Evolutionary conservation across 371 early-diverging fungal species (phyloP), one percentile per base, ranked within the genome.

Genomic region (Rhizopus stolonifer): DNA sequence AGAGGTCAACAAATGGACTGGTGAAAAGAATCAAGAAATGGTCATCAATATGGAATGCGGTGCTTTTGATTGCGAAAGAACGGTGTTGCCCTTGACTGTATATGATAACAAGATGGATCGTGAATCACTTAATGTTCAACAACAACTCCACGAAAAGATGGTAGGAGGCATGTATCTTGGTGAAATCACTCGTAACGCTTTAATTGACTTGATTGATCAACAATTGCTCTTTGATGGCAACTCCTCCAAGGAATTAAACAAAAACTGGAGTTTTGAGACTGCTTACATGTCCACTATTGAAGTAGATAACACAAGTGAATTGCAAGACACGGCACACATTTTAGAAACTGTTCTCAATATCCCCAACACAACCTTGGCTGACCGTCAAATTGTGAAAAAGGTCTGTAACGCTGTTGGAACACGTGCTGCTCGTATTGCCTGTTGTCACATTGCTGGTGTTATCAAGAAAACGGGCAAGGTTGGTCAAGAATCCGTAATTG

Each of bases 251-350:
- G 79, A 78, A 24, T 65, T 95, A 46, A 85, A 86, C 66, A 83
- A 77, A 46, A 86, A 78, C 23, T 91, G 90, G 79, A 67, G 78
- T n/a, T 92, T 96, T 48, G 92, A 94, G 47, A 96, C 96, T 21
- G 89, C 90, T 5, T 90, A 89, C 78, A 85, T 98, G 89, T 89
- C 91, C 8, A 76, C 86, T 25, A 96, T 98, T 53, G 94, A 93
- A 15, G 79, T 76, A 4, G 98, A 98, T 64, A 65, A 79, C 32
- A 69, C 88, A 5, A 57, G 74, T 3, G 84, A 86, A 25, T 74
- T 95, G 32, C 52, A 61, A 8, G 84, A 82, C 22, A 86, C 87
- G 29, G 80, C 79, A 44, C 73, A 84, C 25, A 83, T 95, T 17
- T 79, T 96, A 31, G 92, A 95, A 65, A 79, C 81, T 45, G 79